Evolutionary conservation across 805 yeast genomes (phyloP).

Genomic region (Saccharomycopsis schoenii): DNA sequence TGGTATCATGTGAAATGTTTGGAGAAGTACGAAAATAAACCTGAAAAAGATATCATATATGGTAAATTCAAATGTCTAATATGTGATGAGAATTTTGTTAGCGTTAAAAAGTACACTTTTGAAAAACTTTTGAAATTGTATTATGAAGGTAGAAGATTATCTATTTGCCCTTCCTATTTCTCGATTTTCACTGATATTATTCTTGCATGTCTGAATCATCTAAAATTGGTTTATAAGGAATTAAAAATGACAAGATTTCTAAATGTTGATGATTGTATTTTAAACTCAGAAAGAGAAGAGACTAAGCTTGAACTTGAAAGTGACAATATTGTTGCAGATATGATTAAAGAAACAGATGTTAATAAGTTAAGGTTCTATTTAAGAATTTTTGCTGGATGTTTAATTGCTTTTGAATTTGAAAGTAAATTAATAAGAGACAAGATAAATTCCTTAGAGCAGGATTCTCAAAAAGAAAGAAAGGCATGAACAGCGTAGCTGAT

Average conservation of each 20-base stretch:
- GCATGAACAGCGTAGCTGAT: neutral
- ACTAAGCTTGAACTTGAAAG: conserved; percentile 17
- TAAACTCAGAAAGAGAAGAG: conserved; percentile 21
- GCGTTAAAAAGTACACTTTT: conserved; percentile 28
- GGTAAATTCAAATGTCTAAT: conserved; percentile 43
- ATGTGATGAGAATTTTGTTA: conserved; percentile 30
- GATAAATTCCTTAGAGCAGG: neutral
- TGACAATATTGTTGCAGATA: conserved; percentile 13
- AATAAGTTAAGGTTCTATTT: conserved; percentile 32
- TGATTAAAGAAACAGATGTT: conserved; percentile 21
- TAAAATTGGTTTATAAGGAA: conserved; percentile 20
- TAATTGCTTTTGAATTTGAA: conserved; percentile 2
- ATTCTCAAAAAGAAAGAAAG: neutral
- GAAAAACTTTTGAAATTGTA: conserved; percentile 26
- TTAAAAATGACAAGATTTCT: conserved; percentile 17
- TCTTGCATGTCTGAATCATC: conserved; percentile 13
- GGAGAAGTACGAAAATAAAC: conserved; percentile 26
- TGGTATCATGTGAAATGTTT: conserved; percentile 64
- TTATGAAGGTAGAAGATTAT: conserved; percentile 23
- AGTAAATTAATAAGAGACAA: neutral
- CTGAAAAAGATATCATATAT: conserved; percentile 21
- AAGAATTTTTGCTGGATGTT: conserved; percentile 35
- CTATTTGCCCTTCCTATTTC: conserved; percentile 29
- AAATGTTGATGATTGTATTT: conserved; percentile 16
- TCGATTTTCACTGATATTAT: conserved; percentile 18